These are phyloP conservation scores for Aspergillus costaricaensis DNA, from an alignment of 2,329 filamentous ascomycete species.

Conservation along the genomic window DNA sequence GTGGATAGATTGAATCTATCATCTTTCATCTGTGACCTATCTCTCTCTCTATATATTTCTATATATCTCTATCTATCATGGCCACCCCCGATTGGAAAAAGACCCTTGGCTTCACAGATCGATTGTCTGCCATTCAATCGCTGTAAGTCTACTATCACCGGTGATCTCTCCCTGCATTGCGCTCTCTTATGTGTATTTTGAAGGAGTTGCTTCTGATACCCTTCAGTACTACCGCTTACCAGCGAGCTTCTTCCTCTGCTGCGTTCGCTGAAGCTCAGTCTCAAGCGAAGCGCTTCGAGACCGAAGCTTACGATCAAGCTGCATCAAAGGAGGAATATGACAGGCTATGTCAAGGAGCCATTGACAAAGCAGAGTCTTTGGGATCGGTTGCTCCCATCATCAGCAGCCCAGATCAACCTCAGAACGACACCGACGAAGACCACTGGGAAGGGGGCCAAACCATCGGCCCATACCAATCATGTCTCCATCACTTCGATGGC, in stretches of 20 bases:
- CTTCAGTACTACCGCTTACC: constrained; percentile 52
- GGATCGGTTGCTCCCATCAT: constrained; percentile 24
- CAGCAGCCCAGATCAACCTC: constrained; percentile 24
- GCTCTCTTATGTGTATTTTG: background rate
- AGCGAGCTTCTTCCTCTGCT: constrained; percentile 47
- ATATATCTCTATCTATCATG: background rate
- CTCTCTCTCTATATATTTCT: background rate
- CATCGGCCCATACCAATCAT: constrained; percentile 60
- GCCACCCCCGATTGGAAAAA: constrained; percentile 49
- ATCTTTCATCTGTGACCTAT: background rate
- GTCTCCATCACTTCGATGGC: constrained; percentile 63
- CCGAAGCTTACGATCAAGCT: constrained; percentile 41
- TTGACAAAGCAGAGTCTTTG: constrained; percentile 35
- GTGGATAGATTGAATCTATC: too few species aligned
- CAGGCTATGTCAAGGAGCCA: constrained; percentile 42
- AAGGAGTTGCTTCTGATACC: constrained; percentile 16
- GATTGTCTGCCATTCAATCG: constrained; percentile 64
- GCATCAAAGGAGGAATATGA: constrained; percentile 59
- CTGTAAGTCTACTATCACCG: constrained; percentile 52
- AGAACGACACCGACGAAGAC: constrained; percentile 25
- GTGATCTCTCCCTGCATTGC: background rate
- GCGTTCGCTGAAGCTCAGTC: constrained; percentile 52
- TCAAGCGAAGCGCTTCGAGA: constrained; percentile 67
- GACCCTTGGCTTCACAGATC: constrained; percentile 58
- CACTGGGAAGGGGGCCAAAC: constrained; percentile 35